Conservation (phyloP, 1,284 basidiomycete genomes). For the Trichosporon sp. region DNA sequence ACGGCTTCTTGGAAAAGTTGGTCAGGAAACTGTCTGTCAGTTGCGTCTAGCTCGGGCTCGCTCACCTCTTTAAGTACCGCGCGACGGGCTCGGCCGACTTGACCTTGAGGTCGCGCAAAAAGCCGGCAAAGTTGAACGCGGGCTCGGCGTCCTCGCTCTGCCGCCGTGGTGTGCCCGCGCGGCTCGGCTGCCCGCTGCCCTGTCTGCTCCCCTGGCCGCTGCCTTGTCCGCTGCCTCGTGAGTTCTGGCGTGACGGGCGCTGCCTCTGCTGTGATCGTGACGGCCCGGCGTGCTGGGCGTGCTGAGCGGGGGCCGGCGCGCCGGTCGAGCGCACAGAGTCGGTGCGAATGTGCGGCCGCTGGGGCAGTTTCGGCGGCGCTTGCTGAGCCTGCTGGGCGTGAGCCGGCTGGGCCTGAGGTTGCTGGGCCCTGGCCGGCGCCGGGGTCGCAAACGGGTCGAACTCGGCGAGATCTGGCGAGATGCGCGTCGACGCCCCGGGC, state of each 20-base stretch:
- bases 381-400: neutral
- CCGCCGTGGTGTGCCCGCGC: neutral
- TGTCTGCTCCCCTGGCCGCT: neutral
- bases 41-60: conserved; percentile 24
- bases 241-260: neutral
- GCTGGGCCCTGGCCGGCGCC: conserved; percentile 14
- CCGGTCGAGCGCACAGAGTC: neutral
- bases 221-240: neutral
- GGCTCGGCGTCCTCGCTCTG: conserved; percentile 24
- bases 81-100: conserved; percentile 81
- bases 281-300: neutral
- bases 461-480: conserved; percentile 31
- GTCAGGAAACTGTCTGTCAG: conserved; percentile 65
- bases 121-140: conserved; percentile 53
- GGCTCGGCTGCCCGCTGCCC: neutral
- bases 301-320: neutral
- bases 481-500: neutral
- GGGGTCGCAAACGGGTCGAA: conserved; percentile 46
- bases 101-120: conserved; percentile 84
- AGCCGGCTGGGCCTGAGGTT: too few relatives aligned
- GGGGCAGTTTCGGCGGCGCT: neutral
- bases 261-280: neutral
- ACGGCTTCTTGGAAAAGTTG: conserved; percentile 83
- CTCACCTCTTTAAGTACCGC: conserved; percentile 81
- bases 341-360: neutral